Evolutionary conservation across 208 protist species (phyloP).

Genomic region (Trypanosoma lewisi): DNA sequence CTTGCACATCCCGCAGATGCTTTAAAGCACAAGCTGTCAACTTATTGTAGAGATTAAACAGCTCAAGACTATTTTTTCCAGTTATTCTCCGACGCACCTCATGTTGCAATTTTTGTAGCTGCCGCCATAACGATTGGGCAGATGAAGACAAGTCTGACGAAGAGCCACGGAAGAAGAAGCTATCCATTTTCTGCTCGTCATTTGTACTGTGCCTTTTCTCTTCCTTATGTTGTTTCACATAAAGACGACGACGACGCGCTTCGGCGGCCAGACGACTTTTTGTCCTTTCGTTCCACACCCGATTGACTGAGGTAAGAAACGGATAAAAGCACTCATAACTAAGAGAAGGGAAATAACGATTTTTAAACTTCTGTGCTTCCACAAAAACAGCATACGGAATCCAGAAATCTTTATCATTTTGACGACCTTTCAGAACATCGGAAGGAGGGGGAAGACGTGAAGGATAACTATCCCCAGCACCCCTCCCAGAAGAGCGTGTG

Average conservation of each 20-base stretch:
- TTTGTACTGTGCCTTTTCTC: slow-evolving; percentile 3
- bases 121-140: slow-evolving; percentile 23
- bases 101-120: slow-evolving; percentile 58
- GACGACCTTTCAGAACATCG: slow-evolving; percentile 75
- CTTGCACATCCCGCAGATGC: slow-evolving; percentile 28
- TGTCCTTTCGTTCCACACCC: slow-evolving; percentile 69
- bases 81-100: slow-evolving; percentile 76
- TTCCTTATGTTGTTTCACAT: slow-evolving; percentile 21
- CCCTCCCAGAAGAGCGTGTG: slow-evolving; percentile 33
- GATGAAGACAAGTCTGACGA: slow-evolving; percentile 12
- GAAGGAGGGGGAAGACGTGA: slow-evolving; percentile 33
- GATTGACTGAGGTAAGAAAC: slow-evolving; percentile 78
- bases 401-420: slow-evolving; percentile 82
- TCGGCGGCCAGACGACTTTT: slow-evolving; percentile 45
- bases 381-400: slow-evolving; percentile 76
- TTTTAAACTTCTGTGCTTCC: slow-evolving; percentile 83
- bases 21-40: slow-evolving; percentile 35
- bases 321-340: slow-evolving; percentile 71
- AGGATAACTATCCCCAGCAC: slow-evolving; percentile 27
- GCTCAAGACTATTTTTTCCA: slow-evolving; percentile 54
- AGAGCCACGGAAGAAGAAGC: neutral
- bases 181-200: neutral
- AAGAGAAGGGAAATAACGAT: slow-evolving; percentile 68
- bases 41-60: slow-evolving; percentile 70
- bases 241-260: slow-evolving; percentile 35